Base-by-base conservation (phyloP, 2,329 filamentous ascomycete species). In the Moelleriella libera region DNA sequence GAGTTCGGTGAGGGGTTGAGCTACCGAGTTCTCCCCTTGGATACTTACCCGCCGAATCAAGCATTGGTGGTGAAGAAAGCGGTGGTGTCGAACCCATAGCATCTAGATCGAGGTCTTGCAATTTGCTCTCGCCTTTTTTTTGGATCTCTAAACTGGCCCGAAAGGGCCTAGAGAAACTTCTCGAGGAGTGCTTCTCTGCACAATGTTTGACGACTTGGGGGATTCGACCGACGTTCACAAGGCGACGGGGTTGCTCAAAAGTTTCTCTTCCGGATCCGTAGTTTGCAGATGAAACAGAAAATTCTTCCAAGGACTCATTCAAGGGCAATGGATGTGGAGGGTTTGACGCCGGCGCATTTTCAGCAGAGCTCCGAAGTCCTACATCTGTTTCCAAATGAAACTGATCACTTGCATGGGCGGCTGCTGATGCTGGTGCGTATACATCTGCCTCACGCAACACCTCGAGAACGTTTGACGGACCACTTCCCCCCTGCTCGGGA, bases 121-220 rank as follows among this genome's bases (percentile, higher is more conserved):
- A 21, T 21, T 21, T 21, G 21, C 21, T 21, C 21, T 21, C 21
- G 21, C 21, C 21, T 3, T 21, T 21, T 21, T 21, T 21, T 21
- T 39, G 12, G 12, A 39, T 8, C 49, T 73, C 68, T 42, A 71
- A 51, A 53, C 76, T 80, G 10, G 72, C 61, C 45, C 73, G 65
- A 59, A 95, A 94, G 0, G 89, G 88, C 7, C 88, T 74, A 3
- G 89, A 95, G 61, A 95, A 95, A 32, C 87, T 94, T 59, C 80
- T 82, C 1, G 84, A 77, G 1, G 85, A 82, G 1, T 78, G 76
- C 44, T 77, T 77, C 51, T 83, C 76, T 37, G 80, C 34, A 47
- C 81, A 75, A 44, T 75, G 80, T 43, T 79, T 86, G 31, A 90
- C 72, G 4, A 95, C 87, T 56, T 80, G 81, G 7, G 89, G 89